Conservation (phyloP, 2,329 filamentous ascomycete genomes). For the Teratosphaeria destructans region DNA sequence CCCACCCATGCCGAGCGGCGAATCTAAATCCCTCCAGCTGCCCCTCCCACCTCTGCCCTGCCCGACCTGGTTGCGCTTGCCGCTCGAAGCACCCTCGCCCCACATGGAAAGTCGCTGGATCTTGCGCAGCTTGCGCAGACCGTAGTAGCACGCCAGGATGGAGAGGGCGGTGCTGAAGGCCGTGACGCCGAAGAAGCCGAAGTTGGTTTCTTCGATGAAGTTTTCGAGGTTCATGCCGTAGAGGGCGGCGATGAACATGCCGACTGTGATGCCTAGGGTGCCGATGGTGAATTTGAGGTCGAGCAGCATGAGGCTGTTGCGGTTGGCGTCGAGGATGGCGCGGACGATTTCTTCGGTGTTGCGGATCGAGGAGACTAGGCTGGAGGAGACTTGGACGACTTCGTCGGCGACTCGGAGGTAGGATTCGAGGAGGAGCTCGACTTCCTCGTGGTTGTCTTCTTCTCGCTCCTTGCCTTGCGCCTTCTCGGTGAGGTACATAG, state of each 20-base stretch:
- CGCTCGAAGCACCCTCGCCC: constrained; percentile 37
- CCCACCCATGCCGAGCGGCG: neutral
- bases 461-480: constrained; percentile 59
- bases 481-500: constrained; percentile 94
- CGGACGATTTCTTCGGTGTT: constrained; percentile 98
- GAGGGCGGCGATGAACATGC: constrained; percentile 93
- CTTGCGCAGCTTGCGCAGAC: constrained; percentile 69
- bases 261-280: constrained; percentile 86
- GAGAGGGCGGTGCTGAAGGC: constrained; percentile 61
- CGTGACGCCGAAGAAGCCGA: constrained; percentile 73
- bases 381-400: constrained; percentile 90
- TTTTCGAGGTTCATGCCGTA: constrained; percentile 99
- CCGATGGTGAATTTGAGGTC: constrained; percentile 95
- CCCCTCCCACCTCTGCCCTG: constrained; percentile 16
- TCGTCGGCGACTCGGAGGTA: constrained; percentile 98
- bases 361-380: constrained; percentile 84
- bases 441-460: constrained; percentile 85
- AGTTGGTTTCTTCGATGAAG: constrained; percentile 87
- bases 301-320: constrained; percentile 93
- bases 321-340: constrained; percentile 93
- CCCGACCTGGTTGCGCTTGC: constrained; percentile 11
- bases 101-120: constrained; percentile 87
- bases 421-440: constrained; percentile 92
- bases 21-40: constrained; percentile 20
- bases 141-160: constrained; percentile 69